Base-by-base conservation (phyloP, 2,329 filamentous ascomycete genomes). In the Colletotrichum siamense region DNA sequence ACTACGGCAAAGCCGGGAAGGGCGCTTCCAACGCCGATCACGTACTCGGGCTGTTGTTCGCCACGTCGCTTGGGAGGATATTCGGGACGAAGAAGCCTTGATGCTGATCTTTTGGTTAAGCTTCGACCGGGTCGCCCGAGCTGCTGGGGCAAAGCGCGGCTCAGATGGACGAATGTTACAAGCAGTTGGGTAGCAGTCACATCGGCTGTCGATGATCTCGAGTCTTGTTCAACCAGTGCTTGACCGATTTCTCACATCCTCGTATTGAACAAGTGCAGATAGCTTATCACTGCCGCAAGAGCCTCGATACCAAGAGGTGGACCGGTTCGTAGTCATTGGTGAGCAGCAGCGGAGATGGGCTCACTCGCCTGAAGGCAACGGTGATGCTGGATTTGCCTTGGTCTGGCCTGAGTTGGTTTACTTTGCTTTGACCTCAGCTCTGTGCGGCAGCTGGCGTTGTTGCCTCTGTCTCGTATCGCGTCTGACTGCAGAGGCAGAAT, bases 381-480 rank as follows among this genome's bases (percentile, higher is more conserved):
- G 44, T 49, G 44, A 49, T 49, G 44, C 44, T 49, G 44, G 44
- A 49, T 49, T 49, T 49, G 44, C 9, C n/a, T n/a, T 49, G 18
- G 10, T 49, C n/a, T 49, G 44, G 10, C 22, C n/a, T 49, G 44
- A 12, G n/a, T 49, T 49, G 44, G 44, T 49, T n/a, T n/a, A 7
- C 18, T n/a, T 39, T n/a, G 70, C 70, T 69, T 76, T 69, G 70
- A 49, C 73, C 64, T 59, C 28, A 34, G 30, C 32, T 39, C 57
- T 26, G n/a, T 36, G 55, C 55, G n/a, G 67, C 57, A 49, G 69
- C 62, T 63, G 55, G 55, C 63, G 44, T 52, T 52, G 34, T 61
- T 73, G 59, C 24, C 28, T 74, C 73, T 64, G 32, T 73, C 59
- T 76, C 74, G 74, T 76, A 73, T 65, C 49, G 70, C 44, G n/a